Evolutionary conservation across 148 eudicot genomes (phyloP), one percentile per base, ranked within the genome.

Genomic region (Nepenthes mirabilis): DNA sequence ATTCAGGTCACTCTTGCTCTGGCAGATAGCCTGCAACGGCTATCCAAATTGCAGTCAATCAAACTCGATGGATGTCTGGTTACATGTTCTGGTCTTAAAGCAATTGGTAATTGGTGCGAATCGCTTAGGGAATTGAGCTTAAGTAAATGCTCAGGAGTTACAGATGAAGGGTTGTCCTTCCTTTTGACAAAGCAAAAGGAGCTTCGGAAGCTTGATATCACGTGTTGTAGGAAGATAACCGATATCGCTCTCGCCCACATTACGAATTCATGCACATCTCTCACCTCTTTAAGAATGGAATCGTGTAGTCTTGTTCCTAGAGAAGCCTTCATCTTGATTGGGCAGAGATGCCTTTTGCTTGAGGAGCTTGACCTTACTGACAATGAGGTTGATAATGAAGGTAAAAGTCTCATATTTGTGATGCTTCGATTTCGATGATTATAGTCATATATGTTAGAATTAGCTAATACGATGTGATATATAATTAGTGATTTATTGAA

Each of bases 311-410:
- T 80, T 59, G 82, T 90, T 60, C 70, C 83, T n/a, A 76, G 74
- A 52, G 94, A 83, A 68, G 91, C 97, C 58, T 90, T 88, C 69
- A 79, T 85, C 55, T 74, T 88, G 74, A 76, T 91, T 70, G 97
- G 97, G 65, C 77, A 76, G 68, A 67, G 75, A 37, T 91, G 97
- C 69, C 84, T 61, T 63, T 70, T 75, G 40, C 79, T 91, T 12
- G 86, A 91, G 71, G 97, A 91, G 79, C 96, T 91, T 69, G 97
- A 91, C 67, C 67, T 91, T 53, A 91, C 97, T 2, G 97, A 91
- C 62, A 91, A 83, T 74, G 88, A 83, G 63, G 75, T 91, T 49
- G 96, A 88, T 55, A 83, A 91, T 72, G 94, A 83, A 83, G 97
- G 97, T 87, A 53, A 14, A 23, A 51, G 12, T 51, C 59, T 43